Evolutionary conservation across 805 yeast species (phyloP).

Genomic region (Barnettozyma siamensis): DNA sequence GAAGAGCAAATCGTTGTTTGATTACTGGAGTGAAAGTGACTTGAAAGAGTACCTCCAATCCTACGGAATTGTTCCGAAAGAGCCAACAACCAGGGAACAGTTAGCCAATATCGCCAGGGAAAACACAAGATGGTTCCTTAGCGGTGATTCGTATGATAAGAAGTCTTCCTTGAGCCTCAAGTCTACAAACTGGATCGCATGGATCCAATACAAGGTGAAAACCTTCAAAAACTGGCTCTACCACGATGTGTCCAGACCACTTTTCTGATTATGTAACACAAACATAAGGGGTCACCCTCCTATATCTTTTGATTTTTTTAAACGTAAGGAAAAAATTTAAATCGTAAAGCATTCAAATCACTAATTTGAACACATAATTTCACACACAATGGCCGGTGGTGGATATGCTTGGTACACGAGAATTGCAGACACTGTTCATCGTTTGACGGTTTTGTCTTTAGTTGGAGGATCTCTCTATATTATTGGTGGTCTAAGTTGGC

Average conservation of each 20-base stretch:
- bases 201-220: neutral
- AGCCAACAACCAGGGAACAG: slow-evolving; percentile 26
- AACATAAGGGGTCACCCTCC: neutral
- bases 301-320: too few relatives aligned
- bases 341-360: too few relatives aligned
- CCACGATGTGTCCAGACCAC: neutral
- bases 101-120: slow-evolving; percentile 34
- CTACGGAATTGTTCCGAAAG: slow-evolving; percentile 33
- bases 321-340: too few relatives aligned
- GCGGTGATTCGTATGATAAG: slow-evolving; percentile 18
- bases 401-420: slow-evolving; percentile 69
- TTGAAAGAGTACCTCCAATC: slow-evolving; percentile 34
- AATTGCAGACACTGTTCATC: slow-evolving; percentile 65
- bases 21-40: slow-evolving; percentile 40
- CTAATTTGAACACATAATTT: too few relatives aligned
- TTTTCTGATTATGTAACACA: neutral
- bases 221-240: slow-evolving; percentile 1
- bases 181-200: slow-evolving; percentile 7
- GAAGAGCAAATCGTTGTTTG: slow-evolving; percentile 24
- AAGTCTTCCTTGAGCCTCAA: neutral
- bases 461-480: slow-evolving; percentile 52
- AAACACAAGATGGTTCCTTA: slow-evolving; percentile 36
- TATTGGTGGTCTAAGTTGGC: slow-evolving; percentile 46
- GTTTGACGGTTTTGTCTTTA: slow-evolving; percentile 62
- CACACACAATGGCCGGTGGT: slow-evolving; percentile 33